Base-by-base conservation (phyloP, 441 rosid genomes). In the Populus hybrid region DNA sequence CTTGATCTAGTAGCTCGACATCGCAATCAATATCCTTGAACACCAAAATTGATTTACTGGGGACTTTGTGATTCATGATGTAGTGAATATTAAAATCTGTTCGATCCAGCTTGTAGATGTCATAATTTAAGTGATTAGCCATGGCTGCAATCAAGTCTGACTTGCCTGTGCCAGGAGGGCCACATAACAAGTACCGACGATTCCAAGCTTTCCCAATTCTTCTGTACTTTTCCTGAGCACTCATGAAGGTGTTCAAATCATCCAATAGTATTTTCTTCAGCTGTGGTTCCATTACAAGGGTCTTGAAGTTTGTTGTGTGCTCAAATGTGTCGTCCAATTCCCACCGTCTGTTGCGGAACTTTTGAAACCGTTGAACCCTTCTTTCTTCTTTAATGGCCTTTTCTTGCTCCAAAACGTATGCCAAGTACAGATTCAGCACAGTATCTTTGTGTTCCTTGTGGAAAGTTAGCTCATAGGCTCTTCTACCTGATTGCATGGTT, bases 51-150 rank as follows among this genome's bases (percentile, higher is more conserved):
- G 74, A 72, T 72, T 24, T 24, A 29, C 12, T 72, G 4, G 65
- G 66, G 16, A 72, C n/a, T 4, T 6, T 9, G 1, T 9, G 45
- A 8, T 71, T 6, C 21, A 9, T n/a, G 26, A 71, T 10, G 16
- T 1, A 26, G 21, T 2, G 18, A 5, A 28, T 28, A 18, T 40
- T 38, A 29, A 53, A 28, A 53, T 26, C 40, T 56, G 26, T 16
- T 12, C 2, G 16, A 53, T 72, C 40, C 20, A 72, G 1, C 75
- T 53, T 9, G 28, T 72, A 72, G 21, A 53, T 29, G 42, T 72
- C 66, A 56, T 72, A 72, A 16, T 72, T 53, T 10, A 72, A 29
- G 40, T 53, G 28, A 72, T 53, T 72, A 72, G 29, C 75, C 75
- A 31, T 10, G 35, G 66, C 75, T 18, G 66, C 2, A 56, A 29